phyloP scores from a whole-genome alignment of 345 rosid genomes.

The Raphanus sativus region DNA sequence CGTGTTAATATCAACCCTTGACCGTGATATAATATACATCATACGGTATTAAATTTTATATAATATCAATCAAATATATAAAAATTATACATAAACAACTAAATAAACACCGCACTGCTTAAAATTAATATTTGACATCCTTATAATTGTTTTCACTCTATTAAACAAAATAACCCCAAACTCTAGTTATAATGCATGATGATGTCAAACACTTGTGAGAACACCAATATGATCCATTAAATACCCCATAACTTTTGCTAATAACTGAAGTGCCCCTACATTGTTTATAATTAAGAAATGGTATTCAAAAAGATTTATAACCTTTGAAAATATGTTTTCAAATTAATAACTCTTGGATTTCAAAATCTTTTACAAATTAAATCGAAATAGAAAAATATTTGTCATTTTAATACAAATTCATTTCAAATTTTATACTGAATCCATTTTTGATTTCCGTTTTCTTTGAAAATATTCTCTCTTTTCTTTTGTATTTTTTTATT shows the following conservation, averaged over 20 bases:
- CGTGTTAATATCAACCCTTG: neutral
- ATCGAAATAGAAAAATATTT: too few relatives aligned
- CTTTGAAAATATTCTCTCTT: neutral
- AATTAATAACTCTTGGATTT: neutral
- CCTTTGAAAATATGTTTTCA: neutral
- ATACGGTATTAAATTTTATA: neutral
- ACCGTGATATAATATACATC: neutral
- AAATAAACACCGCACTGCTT: neutral
- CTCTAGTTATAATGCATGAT: too few relatives aligned
- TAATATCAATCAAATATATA: neutral
- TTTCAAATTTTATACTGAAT: neutral
- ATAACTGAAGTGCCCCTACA: neutral
- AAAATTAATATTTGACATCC: too few relatives aligned
- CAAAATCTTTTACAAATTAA: neutral
- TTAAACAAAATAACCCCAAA: too few relatives aligned
- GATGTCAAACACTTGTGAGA: too few relatives aligned
- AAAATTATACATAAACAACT: neutral
- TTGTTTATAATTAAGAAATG: neutral
- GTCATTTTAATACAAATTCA: neutral
- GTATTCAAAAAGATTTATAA: too few relatives aligned
- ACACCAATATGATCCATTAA: too few relatives aligned
- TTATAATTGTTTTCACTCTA: too few relatives aligned
- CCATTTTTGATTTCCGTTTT: neutral
- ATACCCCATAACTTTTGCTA: neutral
- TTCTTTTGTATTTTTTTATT: neutral